phyloP scores from a whole-genome alignment of 1,284 basidiomycete species.

The Kwoniella shivajii region DNA sequence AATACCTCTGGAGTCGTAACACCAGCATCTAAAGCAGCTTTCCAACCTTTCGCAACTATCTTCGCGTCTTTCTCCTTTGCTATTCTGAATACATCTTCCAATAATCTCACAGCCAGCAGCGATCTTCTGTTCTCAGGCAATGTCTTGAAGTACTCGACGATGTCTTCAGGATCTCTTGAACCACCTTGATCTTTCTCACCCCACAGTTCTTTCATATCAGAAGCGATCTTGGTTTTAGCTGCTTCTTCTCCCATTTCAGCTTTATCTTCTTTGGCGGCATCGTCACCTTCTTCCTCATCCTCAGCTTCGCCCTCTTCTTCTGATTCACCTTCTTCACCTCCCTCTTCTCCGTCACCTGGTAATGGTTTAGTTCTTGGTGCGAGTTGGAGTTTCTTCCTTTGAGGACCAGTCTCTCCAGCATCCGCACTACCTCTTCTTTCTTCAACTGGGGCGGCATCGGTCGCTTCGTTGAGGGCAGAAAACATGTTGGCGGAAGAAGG shows the following conservation, averaged over 20 bases:
- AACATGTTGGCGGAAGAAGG: conserved; percentile 86
- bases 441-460: conserved; percentile 58
- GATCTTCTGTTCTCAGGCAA: conserved; percentile 54
- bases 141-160: conserved; percentile 71
- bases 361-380: conserved; percentile 64
- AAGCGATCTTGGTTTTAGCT: conserved; percentile 72
- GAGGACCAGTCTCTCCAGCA: conserved; percentile 56
- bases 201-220: conserved; percentile 58
- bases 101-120: conserved; percentile 72
- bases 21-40: conserved; percentile 61
- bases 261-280: conserved; percentile 57
- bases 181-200: conserved; percentile 53
- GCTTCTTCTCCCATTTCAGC: conserved; percentile 69
- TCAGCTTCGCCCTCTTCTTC: conserved; percentile 55
- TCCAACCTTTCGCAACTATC: conserved; percentile 64
- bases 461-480: conserved; percentile 67
- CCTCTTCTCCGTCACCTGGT: conserved; percentile 47
- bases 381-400: conserved; percentile 74
- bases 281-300: conserved; percentile 54
- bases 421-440: conserved; percentile 42
- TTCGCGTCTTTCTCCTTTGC: conserved; percentile 81
- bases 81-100: conserved; percentile 85
- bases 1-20: conserved; percentile 62
- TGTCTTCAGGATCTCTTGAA: conserved; percentile 50
- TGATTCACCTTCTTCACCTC: conserved; percentile 45